These are phyloP conservation scores for Apiospora hydei DNA, from an alignment of 2,329 filamentous ascomycete genomes.

Conservation along the genomic window DNA sequence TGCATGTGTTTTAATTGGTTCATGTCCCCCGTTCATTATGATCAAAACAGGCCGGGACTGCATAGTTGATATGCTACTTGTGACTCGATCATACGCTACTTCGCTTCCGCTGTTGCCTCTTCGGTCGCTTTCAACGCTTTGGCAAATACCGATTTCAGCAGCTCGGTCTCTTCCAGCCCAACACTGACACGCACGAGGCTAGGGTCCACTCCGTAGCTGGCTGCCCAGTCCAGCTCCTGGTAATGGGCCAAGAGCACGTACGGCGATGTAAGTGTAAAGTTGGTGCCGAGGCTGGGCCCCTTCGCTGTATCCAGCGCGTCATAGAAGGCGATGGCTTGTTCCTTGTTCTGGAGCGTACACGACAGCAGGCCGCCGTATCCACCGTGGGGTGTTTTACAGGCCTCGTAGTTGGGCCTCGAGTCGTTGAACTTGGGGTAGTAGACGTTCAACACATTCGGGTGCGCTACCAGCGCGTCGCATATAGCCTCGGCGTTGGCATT, in stretches of 20 bases:
- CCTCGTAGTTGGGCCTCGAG: slow-evolving; percentile 78
- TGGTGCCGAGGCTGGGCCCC: slow-evolving; percentile 93
- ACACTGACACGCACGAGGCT: slow-evolving; percentile 87
- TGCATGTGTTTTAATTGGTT: neutral
- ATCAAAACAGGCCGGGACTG: neutral
- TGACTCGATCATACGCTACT: neutral
- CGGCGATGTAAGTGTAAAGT: slow-evolving; percentile 91
- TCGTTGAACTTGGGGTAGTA: slow-evolving; percentile 86
- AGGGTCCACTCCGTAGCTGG: slow-evolving; percentile 79
- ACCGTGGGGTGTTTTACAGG: slow-evolving; percentile 73
- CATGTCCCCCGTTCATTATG: neutral
- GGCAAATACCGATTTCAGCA: slow-evolving; percentile 69
- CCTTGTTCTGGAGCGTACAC: slow-evolving; percentile 75
- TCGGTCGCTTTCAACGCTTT: slow-evolving; percentile 71
- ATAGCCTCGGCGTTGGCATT: slow-evolving; percentile 87
- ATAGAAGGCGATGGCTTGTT: slow-evolving; percentile 81
- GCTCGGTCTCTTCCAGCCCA: slow-evolving; percentile 79
- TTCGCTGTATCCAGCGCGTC: slow-evolving; percentile 88
- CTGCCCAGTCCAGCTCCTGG: slow-evolving; percentile 89
- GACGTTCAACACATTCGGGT: slow-evolving; percentile 73
- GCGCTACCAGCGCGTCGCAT: slow-evolving; percentile 71
- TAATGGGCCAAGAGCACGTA: slow-evolving; percentile 95
- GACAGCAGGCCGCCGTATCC: slow-evolving; percentile 93
- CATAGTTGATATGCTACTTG: slow-evolving; percentile 19
- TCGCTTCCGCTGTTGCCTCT: slow-evolving; percentile 22